A percentile compares a stretch with the other conserved stretches of the same genome.
phyloP scores from a whole-genome alignment of 2,329 filamentous ascomycete species.

The Fusarium sp. region DNA sequence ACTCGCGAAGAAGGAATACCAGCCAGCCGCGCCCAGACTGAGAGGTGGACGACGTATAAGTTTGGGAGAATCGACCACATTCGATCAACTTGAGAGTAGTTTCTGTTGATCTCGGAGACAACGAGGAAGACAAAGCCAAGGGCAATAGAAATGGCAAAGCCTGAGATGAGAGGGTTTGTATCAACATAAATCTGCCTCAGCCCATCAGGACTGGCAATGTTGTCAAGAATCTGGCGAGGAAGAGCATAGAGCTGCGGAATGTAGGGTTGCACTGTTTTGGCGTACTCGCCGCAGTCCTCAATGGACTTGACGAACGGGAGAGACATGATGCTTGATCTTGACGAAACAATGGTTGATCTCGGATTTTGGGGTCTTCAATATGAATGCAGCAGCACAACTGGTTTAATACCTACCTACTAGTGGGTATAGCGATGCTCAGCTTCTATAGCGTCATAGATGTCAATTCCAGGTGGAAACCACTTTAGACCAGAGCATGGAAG shows the following conservation, averaged over 20 bases:
- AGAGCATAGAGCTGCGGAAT: conserved; percentile 75
- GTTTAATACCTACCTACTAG: conserved; percentile 19
- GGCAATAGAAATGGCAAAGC: conserved; percentile 75
- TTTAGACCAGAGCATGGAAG: neutral
- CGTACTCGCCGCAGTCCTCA: conserved; percentile 80
- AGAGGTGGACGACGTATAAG: conserved; percentile 86
- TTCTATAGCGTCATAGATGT: conserved; percentile 35
- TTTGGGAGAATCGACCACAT: conserved; percentile 91
- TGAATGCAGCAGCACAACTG: neutral
- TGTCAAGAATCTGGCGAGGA: conserved; percentile 71
- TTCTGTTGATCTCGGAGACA: conserved; percentile 85
- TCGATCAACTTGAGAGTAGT: conserved; percentile 97
- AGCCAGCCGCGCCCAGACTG: conserved; percentile 81
- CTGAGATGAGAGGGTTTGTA: conserved; percentile 87
- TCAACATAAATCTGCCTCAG: conserved; percentile 79
- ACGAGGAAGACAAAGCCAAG: conserved; percentile 79
- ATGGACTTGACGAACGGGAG: conserved; percentile 77
- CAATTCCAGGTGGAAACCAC: neutral
- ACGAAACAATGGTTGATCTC: conserved; percentile 12
- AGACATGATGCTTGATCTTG: conserved; percentile 62
- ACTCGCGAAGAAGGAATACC: conserved; percentile 76
- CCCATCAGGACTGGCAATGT: conserved; percentile 67
- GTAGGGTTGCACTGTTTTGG: conserved; percentile 79
- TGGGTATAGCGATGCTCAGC: neutral
- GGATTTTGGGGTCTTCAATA: neutral